These are phyloP conservation scores for Neurospora sp. DNA, from an alignment of 495 filamentous ascomycete species.

Conservation along the genomic window DNA sequence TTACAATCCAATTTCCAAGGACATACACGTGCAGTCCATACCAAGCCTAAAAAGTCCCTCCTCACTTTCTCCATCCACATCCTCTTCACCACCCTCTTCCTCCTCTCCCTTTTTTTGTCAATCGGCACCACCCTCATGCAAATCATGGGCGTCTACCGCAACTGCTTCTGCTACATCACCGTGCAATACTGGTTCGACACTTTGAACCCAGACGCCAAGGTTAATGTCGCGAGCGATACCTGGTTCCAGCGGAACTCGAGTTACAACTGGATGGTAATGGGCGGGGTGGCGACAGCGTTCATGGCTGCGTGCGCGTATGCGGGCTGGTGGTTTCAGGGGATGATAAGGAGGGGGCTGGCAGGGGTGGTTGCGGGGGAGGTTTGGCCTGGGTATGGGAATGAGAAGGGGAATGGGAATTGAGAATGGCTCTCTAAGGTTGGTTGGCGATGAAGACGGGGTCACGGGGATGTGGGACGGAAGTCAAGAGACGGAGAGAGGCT, in stretches of 20 bases:
- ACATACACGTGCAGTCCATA: not conserved
- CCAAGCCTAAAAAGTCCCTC: not conserved
- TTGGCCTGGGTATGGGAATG: not conserved
- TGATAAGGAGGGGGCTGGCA: not conserved
- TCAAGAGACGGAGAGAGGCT: not conserved
- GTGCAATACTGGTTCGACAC: not conserved
- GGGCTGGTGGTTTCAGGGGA: constrained; percentile 4
- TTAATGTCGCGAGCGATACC: not conserved
- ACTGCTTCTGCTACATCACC: constrained; percentile 20
- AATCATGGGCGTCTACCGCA: constrained; percentile 29
- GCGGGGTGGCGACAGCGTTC: not conserved
- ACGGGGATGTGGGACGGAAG: not conserved
- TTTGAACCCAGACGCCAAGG: not conserved
- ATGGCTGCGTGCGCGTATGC: not conserved
- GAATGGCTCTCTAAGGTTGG: not conserved
- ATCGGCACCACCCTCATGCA: constrained; percentile 30
- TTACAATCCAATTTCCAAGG: not conserved
- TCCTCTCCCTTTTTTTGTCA: not conserved
- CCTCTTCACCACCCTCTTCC: not conserved
- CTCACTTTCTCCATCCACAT: not conserved
- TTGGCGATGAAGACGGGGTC: too few species aligned
- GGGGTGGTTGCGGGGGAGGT: not conserved
- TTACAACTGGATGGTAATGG: not conserved
- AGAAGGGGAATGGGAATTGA: not conserved
- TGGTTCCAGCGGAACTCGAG: not conserved